Percentiles rank a stretch among this genome's conserved stretches.
Evolutionary conservation across 495 filamentous ascomycete species (phyloP).

Genomic region (Penicillium simplicissimum): DNA sequence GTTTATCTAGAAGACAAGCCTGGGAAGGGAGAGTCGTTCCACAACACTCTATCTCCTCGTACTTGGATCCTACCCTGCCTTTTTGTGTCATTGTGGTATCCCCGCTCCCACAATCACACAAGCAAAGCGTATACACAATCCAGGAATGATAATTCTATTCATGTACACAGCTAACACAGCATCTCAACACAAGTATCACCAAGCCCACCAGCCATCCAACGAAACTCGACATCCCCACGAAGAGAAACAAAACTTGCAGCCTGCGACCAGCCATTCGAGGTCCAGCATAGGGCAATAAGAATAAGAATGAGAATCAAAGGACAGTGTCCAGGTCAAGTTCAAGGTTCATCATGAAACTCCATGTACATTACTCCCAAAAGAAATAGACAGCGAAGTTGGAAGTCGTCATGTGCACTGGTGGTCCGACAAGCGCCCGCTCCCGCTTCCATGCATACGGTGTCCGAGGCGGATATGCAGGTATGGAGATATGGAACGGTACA

Average conservation of each 20-base stretch:
- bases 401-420: slow-evolving; percentile 23
- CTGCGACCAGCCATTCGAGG: not conserved
- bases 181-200: not conserved
- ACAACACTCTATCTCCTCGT: not conserved
- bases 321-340: not conserved
- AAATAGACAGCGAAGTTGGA: slow-evolving; percentile 23
- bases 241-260: not conserved
- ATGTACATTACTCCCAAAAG: slow-evolving; percentile 24
- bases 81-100: not conserved
- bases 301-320: not conserved
- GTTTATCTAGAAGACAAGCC: not conserved
- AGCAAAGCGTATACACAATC: not conserved
- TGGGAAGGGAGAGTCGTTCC: not conserved
- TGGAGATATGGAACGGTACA: not conserved
- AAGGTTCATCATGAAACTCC: slow-evolving; percentile 11
- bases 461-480: not conserved
- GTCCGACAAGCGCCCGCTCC: not conserved
- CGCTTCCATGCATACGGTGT: not conserved
- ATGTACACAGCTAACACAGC: not conserved
- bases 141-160: not conserved
- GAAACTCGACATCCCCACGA: not conserved
- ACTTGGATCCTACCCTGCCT: not conserved
- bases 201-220: not conserved
- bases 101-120: not conserved
- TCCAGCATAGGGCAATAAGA: not conserved